These are phyloP conservation scores for Ichthyophthirius multifiliis DNA, from an alignment of 169 alveolate species.

Conservation along the genomic window DNA sequence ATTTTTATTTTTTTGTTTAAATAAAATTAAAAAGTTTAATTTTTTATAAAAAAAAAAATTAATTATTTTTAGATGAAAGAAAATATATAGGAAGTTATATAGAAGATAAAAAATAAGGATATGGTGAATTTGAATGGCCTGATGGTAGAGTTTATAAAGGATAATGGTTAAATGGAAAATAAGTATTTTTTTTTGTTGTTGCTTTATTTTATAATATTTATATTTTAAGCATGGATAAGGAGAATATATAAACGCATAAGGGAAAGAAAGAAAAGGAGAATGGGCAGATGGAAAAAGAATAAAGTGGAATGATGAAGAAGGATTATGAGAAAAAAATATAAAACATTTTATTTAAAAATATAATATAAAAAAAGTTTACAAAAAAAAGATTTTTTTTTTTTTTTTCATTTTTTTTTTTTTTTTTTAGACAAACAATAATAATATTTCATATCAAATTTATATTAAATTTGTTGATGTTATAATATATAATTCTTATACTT, in stretches of 20 bases:
- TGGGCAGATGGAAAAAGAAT: conserved; percentile 64
- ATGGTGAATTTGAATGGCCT: conserved; percentile 56
- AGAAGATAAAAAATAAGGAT: conserved; percentile 64
- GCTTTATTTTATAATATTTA: neutral
- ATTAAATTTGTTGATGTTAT: no score
- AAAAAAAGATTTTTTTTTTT: no score
- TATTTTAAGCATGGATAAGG: conserved; percentile 30
- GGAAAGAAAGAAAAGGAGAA: conserved; percentile 53
- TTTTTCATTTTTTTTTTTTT: no score
- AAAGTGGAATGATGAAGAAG: conserved; percentile 39
- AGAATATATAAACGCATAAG: conserved; percentile 25
- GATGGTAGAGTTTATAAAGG: conserved; percentile 55
- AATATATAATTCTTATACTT: no score
- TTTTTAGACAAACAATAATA: no score
- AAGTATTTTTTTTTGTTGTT: neutral
- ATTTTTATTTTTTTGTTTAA: no score
- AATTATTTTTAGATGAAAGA: conserved; percentile 17
- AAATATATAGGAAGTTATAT: conserved; percentile 39
- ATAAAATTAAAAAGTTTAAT: neutral
- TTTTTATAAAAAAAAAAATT: neutral
- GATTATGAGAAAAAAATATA: no score
- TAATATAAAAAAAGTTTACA: no score
- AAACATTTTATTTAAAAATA: no score
- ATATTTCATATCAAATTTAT: no score
- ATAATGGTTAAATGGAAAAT: conserved; percentile 41